Evolutionary conservation across 768 basidiomycete species (phyloP), one percentile per base, ranked within the genome.

Genomic region (Multifurca ochricompacta): DNA sequence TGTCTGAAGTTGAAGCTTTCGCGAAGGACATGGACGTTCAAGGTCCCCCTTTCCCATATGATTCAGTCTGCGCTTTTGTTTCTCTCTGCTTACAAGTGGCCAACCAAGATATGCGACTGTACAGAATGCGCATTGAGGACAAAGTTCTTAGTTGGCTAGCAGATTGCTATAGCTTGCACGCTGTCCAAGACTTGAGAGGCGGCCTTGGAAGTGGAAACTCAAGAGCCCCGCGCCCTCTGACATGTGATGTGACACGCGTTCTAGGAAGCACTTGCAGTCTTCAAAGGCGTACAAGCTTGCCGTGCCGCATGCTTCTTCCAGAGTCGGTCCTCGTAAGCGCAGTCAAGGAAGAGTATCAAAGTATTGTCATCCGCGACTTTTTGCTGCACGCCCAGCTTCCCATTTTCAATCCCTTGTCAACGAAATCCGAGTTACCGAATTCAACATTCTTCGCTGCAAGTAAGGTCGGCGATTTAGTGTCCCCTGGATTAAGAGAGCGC

Each of bases 51-150:
- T 84, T 80, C 62, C 91, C 93, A 0, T 87, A 78, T 62, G 96
- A 99, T 64, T 83, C 94, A 1, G 91, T 95, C 35, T 96, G 94
- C 72, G 73, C 74, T 53, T 91, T 98, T 65, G 73, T 97, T 42
- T 71, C 78, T 5, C 72, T 78, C 25, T 85, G 81, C 51, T 72
- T 97, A 43, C 75, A 73, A 16, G 72, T 91, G 21, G 83, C 91
- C 0, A 82, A 79, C 54, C 83, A 85, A 64, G 92, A 98, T 64
- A 84, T 87, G 53, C 78, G 85, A 18, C 69, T 97, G 14, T 90
- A 90, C 68, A 80, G 86, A 14, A 79, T 92, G 77, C 83, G 83
- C 27, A 71, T 95, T n/a, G 86, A 91, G 66, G 90, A 91, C 65
- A 90, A 91, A 65, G 83, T 89, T 3, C 65, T 93, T 14, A 77